These are phyloP conservation scores for Dalbergia oliveri DNA, from an alignment of 306 rosid genomes.

Conservation along the genomic window DNA sequence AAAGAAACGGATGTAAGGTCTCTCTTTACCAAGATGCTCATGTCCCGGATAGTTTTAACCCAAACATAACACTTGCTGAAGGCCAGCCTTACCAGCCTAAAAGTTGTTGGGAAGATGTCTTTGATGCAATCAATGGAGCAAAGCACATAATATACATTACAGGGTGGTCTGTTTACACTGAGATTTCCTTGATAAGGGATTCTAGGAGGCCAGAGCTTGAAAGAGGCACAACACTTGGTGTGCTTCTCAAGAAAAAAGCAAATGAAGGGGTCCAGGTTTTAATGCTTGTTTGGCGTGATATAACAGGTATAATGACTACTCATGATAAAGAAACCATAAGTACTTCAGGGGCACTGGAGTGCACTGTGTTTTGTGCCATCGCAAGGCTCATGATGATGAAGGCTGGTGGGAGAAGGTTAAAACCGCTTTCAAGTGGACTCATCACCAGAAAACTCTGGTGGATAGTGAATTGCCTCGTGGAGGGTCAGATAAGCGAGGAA, in stretches of 20 bases:
- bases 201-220: slow-evolving; percentile 71
- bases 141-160: slow-evolving; percentile 67
- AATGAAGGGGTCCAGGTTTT: slow-evolving; percentile 68
- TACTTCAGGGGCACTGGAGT: slow-evolving; percentile 59
- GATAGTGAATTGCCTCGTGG: slow-evolving; percentile 63
- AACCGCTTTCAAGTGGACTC: no score
- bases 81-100: slow-evolving; percentile 61
- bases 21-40: slow-evolving; percentile 75
- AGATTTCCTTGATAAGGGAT: slow-evolving; percentile 66
- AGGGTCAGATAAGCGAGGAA: slow-evolving; percentile 50
- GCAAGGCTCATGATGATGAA: no score
- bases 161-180: slow-evolving; percentile 78
- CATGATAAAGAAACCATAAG: slow-evolving; percentile 68
- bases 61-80: slow-evolving; percentile 65
- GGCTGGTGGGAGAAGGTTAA: no score
- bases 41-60: slow-evolving; percentile 66
- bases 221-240: slow-evolving; percentile 61
- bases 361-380: slow-evolving; percentile 71
- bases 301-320: slow-evolving; percentile 73
- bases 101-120: slow-evolving; percentile 77
- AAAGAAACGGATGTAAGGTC: slow-evolving; percentile 69
- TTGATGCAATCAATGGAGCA: slow-evolving; percentile 70
- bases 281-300: slow-evolving; percentile 82
- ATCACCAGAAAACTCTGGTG: slow-evolving; percentile 75
- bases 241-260: slow-evolving; percentile 72